Conservation (phyloP, 805 yeast species). For the Suhomyces faveliae region DNA sequence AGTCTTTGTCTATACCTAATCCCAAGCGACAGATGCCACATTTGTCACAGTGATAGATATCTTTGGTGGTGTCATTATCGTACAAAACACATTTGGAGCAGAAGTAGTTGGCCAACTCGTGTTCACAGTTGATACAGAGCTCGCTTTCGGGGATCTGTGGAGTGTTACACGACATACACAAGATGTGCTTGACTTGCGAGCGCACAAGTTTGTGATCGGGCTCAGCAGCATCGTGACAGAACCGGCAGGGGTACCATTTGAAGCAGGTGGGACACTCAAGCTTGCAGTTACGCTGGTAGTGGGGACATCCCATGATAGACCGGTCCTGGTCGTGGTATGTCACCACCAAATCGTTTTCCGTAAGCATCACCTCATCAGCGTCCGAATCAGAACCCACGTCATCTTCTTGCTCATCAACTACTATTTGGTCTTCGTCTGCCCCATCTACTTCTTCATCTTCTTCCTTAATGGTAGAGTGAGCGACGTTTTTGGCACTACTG, state of each 20-base stretch:
- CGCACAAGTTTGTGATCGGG: conserved; percentile 49
- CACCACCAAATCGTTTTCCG: conserved; percentile 47
- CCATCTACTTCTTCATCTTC: conserved; percentile 7
- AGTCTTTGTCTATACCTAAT: conserved; percentile 81
- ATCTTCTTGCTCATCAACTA: not conserved
- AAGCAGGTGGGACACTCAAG: conserved; percentile 74
- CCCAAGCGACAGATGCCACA: conserved; percentile 95
- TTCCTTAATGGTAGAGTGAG: not conserved
- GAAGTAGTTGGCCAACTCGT: conserved; percentile 69
- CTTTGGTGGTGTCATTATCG: conserved; percentile 75
- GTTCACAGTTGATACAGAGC: conserved; percentile 66
- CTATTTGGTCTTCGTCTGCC: too few relatives aligned
- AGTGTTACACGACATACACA: conserved; percentile 77
- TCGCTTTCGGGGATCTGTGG: conserved; percentile 72
- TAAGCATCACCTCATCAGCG: conserved; percentile 46
- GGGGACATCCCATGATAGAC: conserved; percentile 70
- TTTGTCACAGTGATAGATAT: conserved; percentile 86
- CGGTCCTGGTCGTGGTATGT: conserved; percentile 46
- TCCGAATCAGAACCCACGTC: conserved; percentile 2
- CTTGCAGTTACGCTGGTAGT: conserved; percentile 82
- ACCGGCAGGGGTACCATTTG: conserved; percentile 77
- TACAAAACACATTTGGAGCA: conserved; percentile 77
- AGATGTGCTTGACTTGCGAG: conserved; percentile 58
- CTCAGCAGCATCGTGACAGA: conserved; percentile 74
- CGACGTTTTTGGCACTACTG: not conserved